Evolutionary conservation across 805 yeast species (phyloP), one percentile per base, ranked within the genome.

Genomic region (Myxozyma udenii): DNA sequence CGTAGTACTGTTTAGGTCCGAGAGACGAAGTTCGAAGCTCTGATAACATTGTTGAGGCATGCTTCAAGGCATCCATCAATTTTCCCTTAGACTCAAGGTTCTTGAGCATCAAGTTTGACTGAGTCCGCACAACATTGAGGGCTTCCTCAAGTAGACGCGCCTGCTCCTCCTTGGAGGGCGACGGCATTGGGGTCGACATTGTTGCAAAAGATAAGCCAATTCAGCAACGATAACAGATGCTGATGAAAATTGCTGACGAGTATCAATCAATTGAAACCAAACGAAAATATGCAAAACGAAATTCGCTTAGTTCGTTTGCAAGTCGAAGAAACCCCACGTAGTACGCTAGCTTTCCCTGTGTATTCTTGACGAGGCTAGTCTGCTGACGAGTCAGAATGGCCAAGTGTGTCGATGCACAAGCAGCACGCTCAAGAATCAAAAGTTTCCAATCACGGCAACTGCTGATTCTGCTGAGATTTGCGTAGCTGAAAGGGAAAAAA

Each of bases 1-100:
- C 98, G 67, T 93, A 93, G 74, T 93, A 93, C 67, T 87, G 90
- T 66, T 89, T 89, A 0, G 98, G 97, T 1, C 87, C 76, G 52
- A 88, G 73, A 42, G 75, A 74, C 44, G 84, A 80, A 2, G 91
- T 85, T 48, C 97, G 75, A 47, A 91, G 72, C 69, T 90, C 97
- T 30, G 83, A 81, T 48, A 93, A 74, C 71, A 89, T 81, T 25
- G 83, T 80, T 28, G 95, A 80, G 30, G 95, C 87, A 65, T 89
- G 93, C 62, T 88, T 87, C 51, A 93, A 70, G 1, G 96, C 95
- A 64, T 84, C 95, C 80, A 91, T 83, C 47, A 91, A 75, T 63
- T 80, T 80, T 48, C 80, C 81, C 61, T 80, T 79, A 11, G 80
- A 74, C 52, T 81, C 84, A 52, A 91, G 74, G 61, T 87, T 79